Evolutionary conservation across 2,329 filamentous ascomycete genomes (phyloP).

Genomic region (Monosporascus sp.): DNA sequence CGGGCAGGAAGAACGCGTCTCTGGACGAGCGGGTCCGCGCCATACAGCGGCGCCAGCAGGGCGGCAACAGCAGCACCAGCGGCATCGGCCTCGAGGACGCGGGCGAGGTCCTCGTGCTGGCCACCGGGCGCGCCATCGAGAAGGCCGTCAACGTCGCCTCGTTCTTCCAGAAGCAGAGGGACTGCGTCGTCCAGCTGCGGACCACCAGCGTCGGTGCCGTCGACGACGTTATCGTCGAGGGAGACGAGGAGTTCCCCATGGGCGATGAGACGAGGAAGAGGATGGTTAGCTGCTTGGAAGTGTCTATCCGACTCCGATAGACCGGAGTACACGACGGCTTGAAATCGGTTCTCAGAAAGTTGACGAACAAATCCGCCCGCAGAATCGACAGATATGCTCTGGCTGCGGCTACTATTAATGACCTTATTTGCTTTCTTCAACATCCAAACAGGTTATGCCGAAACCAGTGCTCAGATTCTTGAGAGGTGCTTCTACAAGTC

Average conservation of each 20-base stretch:
- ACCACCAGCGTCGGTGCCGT: constrained; percentile 61
- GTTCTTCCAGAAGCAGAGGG: constrained; percentile 58
- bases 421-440: no score
- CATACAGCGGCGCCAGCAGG: constrained; percentile 26
- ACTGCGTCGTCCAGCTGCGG: constrained; percentile 52
- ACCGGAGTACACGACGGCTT: background rate
- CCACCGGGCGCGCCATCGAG: constrained; percentile 61
- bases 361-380: background rate
- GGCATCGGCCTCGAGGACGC: constrained; percentile 27
- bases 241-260: constrained; percentile 22
- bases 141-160: constrained; percentile 56
- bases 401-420: no score
- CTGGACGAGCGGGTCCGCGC: constrained; percentile 41
- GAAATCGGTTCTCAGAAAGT: background rate
- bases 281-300: constrained; percentile 47
- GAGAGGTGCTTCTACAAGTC: no score
- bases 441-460: no score
- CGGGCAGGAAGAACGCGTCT: constrained; percentile 40
- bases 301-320: constrained; percentile 40
- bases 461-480: no score
- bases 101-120: constrained; percentile 54
- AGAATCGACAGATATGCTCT: background rate
- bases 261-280: constrained; percentile 32
- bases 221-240: constrained; percentile 55
- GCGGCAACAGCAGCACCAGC: constrained; percentile 19